phyloP scores from a whole-genome alignment of 805 yeast species.

The Isabelozyma gotoi region DNA sequence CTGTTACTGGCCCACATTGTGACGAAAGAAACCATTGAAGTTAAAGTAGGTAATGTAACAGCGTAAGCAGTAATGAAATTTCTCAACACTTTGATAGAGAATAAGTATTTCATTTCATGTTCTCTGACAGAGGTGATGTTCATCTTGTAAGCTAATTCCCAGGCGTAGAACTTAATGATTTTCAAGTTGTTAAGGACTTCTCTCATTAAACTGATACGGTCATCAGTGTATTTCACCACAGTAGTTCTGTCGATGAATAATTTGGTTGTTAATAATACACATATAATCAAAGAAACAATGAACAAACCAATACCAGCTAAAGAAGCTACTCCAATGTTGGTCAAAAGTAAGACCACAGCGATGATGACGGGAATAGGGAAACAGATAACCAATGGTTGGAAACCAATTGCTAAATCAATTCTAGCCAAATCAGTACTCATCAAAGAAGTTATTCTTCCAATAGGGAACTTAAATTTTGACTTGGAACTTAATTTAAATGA shows the following conservation, averaged over 20 bases:
- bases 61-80: slow-evolving; percentile 45
- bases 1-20: slow-evolving; percentile 46
- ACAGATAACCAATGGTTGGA: slow-evolving; percentile 41
- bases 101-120: slow-evolving; percentile 39
- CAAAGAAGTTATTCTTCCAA: slow-evolving; percentile 41
- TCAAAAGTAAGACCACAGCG: slow-evolving; percentile 34
- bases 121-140: slow-evolving; percentile 35
- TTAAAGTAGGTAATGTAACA: slow-evolving; percentile 41
- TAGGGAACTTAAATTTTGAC: slow-evolving; percentile 32
- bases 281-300: slow-evolving; percentile 29
- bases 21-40: slow-evolving; percentile 46
- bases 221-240: slow-evolving; percentile 40
- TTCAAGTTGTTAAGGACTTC: slow-evolving; percentile 42
- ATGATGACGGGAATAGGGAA: slow-evolving; percentile 44
- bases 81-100: slow-evolving; percentile 41
- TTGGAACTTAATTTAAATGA: slow-evolving; percentile 36
- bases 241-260: slow-evolving; percentile 35
- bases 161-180: slow-evolving; percentile 45
- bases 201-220: slow-evolving; percentile 41
- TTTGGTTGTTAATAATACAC: slow-evolving; percentile 34
- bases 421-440: slow-evolving; percentile 44
- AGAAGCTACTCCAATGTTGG: slow-evolving; percentile 38
- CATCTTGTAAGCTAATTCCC: slow-evolving; percentile 44
- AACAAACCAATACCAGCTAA: slow-evolving; percentile 44
- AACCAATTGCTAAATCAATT: slow-evolving; percentile 44